These are phyloP conservation scores for Teunomyces cretensis DNA, from an alignment of 805 yeast species.

Conservation along the genomic window DNA sequence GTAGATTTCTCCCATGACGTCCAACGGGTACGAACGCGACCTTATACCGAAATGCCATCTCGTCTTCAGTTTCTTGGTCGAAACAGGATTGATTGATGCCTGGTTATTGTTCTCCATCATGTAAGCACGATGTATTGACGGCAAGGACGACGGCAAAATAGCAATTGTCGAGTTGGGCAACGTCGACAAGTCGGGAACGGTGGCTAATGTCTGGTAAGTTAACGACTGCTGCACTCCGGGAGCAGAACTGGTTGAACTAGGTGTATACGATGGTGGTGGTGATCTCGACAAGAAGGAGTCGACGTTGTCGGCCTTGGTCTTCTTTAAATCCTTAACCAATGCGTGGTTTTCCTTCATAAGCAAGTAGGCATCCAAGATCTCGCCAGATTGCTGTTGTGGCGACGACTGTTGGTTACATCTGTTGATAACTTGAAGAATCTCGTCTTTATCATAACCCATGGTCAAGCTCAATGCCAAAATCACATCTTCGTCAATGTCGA, in stretches of 20 bases:
- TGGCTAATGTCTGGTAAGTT: slow-evolving; percentile 48
- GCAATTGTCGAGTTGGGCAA: slow-evolving; percentile 83
- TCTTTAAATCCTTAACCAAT: slow-evolving; percentile 65
- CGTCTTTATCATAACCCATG: slow-evolving; percentile 31
- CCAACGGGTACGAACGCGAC: slow-evolving; percentile 92
- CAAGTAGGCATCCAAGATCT: slow-evolving; percentile 82
- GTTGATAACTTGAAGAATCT: slow-evolving; percentile 22
- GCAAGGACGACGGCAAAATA: slow-evolving; percentile 88
- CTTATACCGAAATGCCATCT: slow-evolving; percentile 99
- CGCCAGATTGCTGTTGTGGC: slow-evolving; percentile 49
- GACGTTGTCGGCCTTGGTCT: slow-evolving; percentile 47
- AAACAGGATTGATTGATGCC: slow-evolving; percentile 47
- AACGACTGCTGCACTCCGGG: slow-evolving; percentile 46
- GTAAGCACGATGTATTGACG: slow-evolving; percentile 90
- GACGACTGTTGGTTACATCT: slow-evolving; percentile 18
- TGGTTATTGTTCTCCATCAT: slow-evolving; percentile 60
- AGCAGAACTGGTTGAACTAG: slow-evolving; percentile 26
- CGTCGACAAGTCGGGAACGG: slow-evolving; percentile 46
- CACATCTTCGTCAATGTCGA: slow-evolving; percentile 29
- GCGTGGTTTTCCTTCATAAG: slow-evolving; percentile 77
- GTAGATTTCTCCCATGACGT: slow-evolving; percentile 98
- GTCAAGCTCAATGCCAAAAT: slow-evolving; percentile 26
- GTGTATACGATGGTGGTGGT: slow-evolving; percentile 50
- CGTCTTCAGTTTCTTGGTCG: slow-evolving; percentile 83
- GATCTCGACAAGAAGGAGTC: slow-evolving; percentile 61